These are phyloP conservation scores for Tillandsia leiboldiana DNA, from an alignment of 176 grass and related monocot genomes.

Conservation along the genomic window DNA sequence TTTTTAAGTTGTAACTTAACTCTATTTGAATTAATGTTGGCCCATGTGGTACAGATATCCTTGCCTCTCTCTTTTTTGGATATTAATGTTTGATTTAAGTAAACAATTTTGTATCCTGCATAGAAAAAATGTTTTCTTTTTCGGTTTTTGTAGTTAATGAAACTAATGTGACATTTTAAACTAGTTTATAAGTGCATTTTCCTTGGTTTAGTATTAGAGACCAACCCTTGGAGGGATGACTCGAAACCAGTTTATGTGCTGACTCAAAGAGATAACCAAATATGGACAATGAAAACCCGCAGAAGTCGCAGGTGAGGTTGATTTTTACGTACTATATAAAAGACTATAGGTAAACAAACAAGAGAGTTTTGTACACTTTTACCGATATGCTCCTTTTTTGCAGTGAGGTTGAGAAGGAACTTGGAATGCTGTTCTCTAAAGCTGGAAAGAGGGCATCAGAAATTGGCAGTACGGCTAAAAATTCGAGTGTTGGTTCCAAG, in stretches of 20 bases:
- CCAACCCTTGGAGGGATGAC: constrained; percentile 95
- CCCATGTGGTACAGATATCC: too few relatives aligned
- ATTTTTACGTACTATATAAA: background rate
- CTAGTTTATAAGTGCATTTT: constrained; percentile 6
- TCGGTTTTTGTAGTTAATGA: too few relatives aligned
- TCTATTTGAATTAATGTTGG: too few relatives aligned
- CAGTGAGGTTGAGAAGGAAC: constrained; percentile 94
- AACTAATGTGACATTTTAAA: background rate
- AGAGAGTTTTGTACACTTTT: background rate
- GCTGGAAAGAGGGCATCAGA: constrained; percentile 30
- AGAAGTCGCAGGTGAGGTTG: constrained; percentile 49
- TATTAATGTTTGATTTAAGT: too few relatives aligned
- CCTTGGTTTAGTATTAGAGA: constrained; percentile 60
- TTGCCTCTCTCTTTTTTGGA: too few relatives aligned
- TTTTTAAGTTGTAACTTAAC: too few relatives aligned
- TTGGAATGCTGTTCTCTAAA: constrained; percentile 83
- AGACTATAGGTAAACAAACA: background rate
- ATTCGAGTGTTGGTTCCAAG: constrained; percentile 40
- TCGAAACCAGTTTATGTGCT: constrained; percentile 85
- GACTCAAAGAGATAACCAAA: constrained; percentile 65
- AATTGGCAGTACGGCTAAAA: constrained; percentile 57
- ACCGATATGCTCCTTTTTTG: background rate
- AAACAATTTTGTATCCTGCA: too few relatives aligned
- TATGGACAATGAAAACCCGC: constrained; percentile 98
- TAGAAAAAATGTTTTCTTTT: too few relatives aligned